Evolutionary conservation across 129 eudicot species (phyloP).

Genomic region (Flaveria linearis): DNA sequence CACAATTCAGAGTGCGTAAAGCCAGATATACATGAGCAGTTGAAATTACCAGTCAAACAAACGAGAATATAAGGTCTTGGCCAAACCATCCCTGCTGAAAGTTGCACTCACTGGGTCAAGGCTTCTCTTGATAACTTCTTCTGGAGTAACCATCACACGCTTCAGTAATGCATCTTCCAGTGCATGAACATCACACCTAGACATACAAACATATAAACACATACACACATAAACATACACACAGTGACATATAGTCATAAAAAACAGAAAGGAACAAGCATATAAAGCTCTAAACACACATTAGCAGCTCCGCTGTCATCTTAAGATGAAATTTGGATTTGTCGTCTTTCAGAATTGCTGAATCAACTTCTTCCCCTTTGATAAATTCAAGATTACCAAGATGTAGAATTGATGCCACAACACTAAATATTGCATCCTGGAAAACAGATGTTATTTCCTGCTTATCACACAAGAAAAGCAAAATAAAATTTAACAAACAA

Average conservation of each 20-base stretch:
- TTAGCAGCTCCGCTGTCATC: conserved; percentile 83
- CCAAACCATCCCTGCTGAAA: conserved; percentile 90
- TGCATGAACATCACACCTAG: conserved; percentile 76
- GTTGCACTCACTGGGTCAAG: conserved; percentile 85
- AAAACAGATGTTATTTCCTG: conserved; percentile 26
- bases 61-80: conserved; percentile 90
- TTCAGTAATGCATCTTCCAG: conserved; percentile 86
- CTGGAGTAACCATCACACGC: conserved; percentile 98
- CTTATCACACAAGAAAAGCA: not conserved
- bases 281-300: conserved; percentile 47
- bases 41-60: conserved; percentile 84
- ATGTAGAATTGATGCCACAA: conserved; percentile 96
- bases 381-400: conserved; percentile 91
- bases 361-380: conserved; percentile 83
- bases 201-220: conserved; percentile 13
- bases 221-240: conserved; percentile 2
- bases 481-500: conserved; percentile 8
- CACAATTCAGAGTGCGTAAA: conserved; percentile 1
- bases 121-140: conserved; percentile 98
- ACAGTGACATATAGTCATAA: not conserved
- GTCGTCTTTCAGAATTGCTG: conserved; percentile 80
- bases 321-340: conserved; percentile 90
- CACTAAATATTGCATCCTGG: conserved; percentile 96
- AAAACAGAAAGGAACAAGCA: not conserved
- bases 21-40: conserved; percentile 13